Evolutionary conservation across 225 moss, liverwort and hornwort species (phyloP), one percentile per base, ranked within the genome.

Genomic region (Pleurozium schreberi): DNA sequence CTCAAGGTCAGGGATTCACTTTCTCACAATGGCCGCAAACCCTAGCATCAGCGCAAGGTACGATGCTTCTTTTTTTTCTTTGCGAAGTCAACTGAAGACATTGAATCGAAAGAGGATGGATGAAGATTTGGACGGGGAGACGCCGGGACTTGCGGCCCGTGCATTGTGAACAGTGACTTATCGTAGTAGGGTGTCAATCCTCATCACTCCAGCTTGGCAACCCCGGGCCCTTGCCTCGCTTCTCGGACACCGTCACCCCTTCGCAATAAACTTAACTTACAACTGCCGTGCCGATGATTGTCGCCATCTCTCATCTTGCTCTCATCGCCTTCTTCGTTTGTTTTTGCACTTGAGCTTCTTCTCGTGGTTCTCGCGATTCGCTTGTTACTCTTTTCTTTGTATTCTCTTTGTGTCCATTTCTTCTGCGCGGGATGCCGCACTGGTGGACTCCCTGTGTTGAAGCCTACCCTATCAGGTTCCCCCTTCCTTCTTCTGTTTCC

Each of bases 401-500:
- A 69, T 75, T 55, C 67, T 31, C 57, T 30, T 40, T 28, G 81
- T 82, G 77, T 70, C 50, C 11, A 61, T 77, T 59, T 61, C 75
- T 42, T 45, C 59, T 52, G 36, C 80, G 42, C 92, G 91, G 87
- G 90, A 94, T 94, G 94, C 94, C 94, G 91, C 94, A 94, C 92
- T 94, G 94, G 94, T 94, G 94, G 93, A 94, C 94, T 49, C 94
- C 94, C 65, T 94, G 94, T 78, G 85, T 93, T 38, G 93, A 94
- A 90, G 93, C 94, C 42, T 93, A 94, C 55, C 92, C 93, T 69
- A 88, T 94, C 94, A 94, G 93, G 91, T 92, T 49, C 21, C 19
- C 26, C 19, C 49, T 82, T 55, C 36, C 63, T 10, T 28, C 75
- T 69, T 36, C 27, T 50, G 10, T 65, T 30, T 23, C 10, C 36